phyloP scores from a whole-genome alignment of 306 rosid genomes.

The Coriaria nepalensis region DNA sequence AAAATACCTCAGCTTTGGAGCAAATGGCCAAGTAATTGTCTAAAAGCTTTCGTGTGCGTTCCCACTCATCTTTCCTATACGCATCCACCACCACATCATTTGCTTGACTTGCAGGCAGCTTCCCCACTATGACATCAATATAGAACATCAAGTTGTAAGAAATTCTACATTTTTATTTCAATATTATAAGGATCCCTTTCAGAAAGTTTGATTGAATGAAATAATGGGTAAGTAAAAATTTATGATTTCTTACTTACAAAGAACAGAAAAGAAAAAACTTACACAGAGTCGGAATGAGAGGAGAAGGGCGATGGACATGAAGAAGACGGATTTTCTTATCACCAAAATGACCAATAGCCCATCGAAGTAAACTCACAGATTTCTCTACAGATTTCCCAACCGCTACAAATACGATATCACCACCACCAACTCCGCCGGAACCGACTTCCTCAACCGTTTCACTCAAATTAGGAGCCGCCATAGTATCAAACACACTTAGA shows the following conservation, averaged over 20 bases:
- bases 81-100: constrained; percentile 46
- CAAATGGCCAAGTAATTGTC: constrained; percentile 39
- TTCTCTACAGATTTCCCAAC: constrained; percentile 53
- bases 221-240: no score
- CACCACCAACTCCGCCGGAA: not conserved
- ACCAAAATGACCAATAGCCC: constrained; percentile 39
- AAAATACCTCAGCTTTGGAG: constrained; percentile 41
- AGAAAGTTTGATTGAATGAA: no score
- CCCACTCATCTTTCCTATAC: constrained; percentile 51
- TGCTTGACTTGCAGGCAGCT: constrained; percentile 64
- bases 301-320: constrained; percentile 69
- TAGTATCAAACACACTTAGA: constrained; percentile 13
- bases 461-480: constrained; percentile 16
- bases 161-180: no score
- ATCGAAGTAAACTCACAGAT: constrained; percentile 43
- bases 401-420: constrained; percentile 40
- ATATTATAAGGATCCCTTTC: no score
- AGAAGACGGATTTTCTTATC: constrained; percentile 34
- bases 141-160: not conserved
- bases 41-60: constrained; percentile 31
- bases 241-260: no score
- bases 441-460: constrained; percentile 18
- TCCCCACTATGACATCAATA: constrained; percentile 45
- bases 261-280: not conserved
- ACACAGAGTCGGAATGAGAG: constrained; percentile 61